phyloP scores from a whole-genome alignment of 2,329 filamentous ascomycete species.

The Corinectria fuckeliana region DNA sequence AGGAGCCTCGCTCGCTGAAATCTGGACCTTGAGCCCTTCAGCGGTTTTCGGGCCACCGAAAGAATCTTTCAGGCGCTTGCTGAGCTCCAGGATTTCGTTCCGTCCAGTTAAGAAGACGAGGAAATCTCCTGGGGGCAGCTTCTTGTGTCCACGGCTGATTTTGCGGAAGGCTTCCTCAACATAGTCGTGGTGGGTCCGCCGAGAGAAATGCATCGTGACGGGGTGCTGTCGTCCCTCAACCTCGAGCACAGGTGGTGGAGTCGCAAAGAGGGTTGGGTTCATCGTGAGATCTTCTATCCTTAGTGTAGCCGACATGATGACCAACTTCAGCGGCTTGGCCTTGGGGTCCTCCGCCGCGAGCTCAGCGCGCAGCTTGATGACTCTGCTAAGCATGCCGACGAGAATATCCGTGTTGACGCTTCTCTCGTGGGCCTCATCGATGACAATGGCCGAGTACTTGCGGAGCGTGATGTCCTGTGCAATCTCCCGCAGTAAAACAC shows the following conservation, averaged over 20 bases:
- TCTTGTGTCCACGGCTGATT: constrained; percentile 84
- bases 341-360: constrained; percentile 75
- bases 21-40: constrained; percentile 71
- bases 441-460: constrained; percentile 92
- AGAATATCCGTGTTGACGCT: constrained; percentile 98
- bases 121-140: constrained; percentile 88
- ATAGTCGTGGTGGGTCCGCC: constrained; percentile 84
- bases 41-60: constrained; percentile 64
- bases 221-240: constrained; percentile 91
- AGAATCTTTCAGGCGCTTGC: constrained; percentile 75
- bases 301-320: constrained; percentile 98
- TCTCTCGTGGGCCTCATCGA: constrained; percentile 96
- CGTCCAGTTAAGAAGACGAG: constrained; percentile 94
- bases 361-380: constrained; percentile 81
- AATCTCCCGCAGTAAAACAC: constrained; percentile 90
- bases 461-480: constrained; percentile 85
- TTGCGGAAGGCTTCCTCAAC: constrained; percentile 90
- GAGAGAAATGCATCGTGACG: constrained; percentile 87
- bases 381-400: constrained; percentile 95
- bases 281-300: constrained; percentile 89
- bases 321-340: constrained; percentile 82
- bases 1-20: constrained; percentile 78
- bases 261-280: constrained; percentile 80
- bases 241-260: constrained; percentile 81
- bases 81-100: constrained; percentile 86